These are phyloP conservation scores for Cyclotella baltica DNA, from an alignment of 108 stramenopile genomes.

Conservation along the genomic window DNA sequence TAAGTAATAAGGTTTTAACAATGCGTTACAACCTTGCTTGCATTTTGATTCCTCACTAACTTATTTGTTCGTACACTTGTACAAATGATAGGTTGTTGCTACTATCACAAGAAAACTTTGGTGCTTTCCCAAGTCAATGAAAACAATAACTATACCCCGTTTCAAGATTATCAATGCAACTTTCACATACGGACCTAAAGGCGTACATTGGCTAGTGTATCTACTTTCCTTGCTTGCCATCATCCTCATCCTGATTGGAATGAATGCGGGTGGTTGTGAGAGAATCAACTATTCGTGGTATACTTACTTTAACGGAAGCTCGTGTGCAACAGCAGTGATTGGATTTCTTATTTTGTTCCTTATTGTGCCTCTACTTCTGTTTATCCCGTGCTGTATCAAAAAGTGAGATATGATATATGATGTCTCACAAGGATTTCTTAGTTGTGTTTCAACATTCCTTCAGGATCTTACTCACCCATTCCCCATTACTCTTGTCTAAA, in stretches of 20 bases:
- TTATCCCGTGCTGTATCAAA: conserved; percentile 26
- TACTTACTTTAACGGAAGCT: neutral
- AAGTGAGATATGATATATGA: neutral
- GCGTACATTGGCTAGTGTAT: neutral
- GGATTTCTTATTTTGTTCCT: conserved; percentile 23
- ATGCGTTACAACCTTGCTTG: neutral
- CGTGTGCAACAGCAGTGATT: conserved; percentile 22
- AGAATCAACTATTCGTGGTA: neutral
- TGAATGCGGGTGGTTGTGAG: conserved; percentile 15
- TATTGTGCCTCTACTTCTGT: conserved; percentile 17
- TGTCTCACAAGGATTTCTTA: too few relatives aligned
- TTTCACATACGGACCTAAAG: conserved; percentile 22
- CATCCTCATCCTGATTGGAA: conserved; percentile 24
- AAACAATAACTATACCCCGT: conserved; percentile 30
- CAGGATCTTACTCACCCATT: too few relatives aligned
- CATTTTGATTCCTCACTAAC: neutral
- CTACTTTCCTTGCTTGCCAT: conserved; percentile 7
- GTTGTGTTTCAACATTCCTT: too few relatives aligned
- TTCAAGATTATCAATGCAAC: conserved; percentile 43
- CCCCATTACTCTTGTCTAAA: too few relatives aligned
- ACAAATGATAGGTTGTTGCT: conserved; percentile 17
- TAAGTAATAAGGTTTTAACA: neutral
- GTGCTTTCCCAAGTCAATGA: conserved; percentile 39
- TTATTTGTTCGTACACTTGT: neutral
- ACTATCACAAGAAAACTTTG: conserved; percentile 30